Base-by-base conservation (phyloP, 305 asterid species). In the Fraxinus ornus region DNA sequence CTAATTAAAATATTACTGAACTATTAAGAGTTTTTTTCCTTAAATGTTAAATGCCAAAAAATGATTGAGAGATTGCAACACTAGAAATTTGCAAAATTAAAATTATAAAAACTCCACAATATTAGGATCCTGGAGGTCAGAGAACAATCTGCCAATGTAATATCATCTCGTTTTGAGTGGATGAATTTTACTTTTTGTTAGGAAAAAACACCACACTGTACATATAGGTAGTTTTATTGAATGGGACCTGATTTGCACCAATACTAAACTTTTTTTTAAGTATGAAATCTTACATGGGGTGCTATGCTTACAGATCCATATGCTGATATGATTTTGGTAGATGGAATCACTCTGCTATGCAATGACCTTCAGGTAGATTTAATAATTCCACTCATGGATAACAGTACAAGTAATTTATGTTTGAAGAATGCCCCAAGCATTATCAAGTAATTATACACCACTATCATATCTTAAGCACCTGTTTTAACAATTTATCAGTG, bases 281-380 rank as follows among this genome's bases (percentile, higher is more conserved):
- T 68, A 77, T 81, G 79, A 39, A 77, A 76, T 81, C 88, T 86
- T 71, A 87, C 39, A 72, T 13, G 33, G 49, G 49, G 26, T 85
- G 49, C 81, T 78, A 30, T 80, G 70, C 81, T 84, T 92, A 85
- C 95, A 96, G 98, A 96, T 89, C 89, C 91, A 55, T 91, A 92
- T 83, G 89, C 92, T 77, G 99, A 96, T 83, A 93, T 96, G 98
- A 91, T 96, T 84, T 76, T 93, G 93, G 99, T 90, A 84, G 99
- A 96, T 83, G 99, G 99, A 74, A 96, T 96, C 89, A 86, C 97
- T 83, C 83, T 91, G 83, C 76, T 96, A 24, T 96, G 99, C 90
- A 93, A 84, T 84, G 98, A 96, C 84, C 89, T 96, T 84, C 97
- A 93, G 99, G 99, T 96, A 86, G 83, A 76, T 52, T 81, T 78